Percentiles rank a stretch among this genome's conserved stretches.
phyloP scores from a whole-genome alignment of 2,329 filamentous ascomycete species.

The Microcyclosporella mali region DNA sequence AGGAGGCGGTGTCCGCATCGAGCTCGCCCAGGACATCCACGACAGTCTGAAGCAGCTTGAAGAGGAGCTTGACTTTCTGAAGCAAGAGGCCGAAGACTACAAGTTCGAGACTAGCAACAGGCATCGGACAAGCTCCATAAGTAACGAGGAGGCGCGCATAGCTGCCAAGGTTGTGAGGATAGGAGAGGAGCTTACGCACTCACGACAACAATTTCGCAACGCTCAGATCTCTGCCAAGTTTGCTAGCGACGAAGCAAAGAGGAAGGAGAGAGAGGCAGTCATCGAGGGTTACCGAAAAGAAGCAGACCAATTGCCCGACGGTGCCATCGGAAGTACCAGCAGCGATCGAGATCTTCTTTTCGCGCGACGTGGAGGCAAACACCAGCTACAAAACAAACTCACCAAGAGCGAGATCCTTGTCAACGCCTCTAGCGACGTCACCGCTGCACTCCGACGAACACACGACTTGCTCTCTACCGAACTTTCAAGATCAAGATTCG shows the following conservation, averaged over 20 bases:
- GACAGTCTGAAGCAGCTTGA: constrained; percentile 70
- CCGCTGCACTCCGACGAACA: constrained; percentile 72
- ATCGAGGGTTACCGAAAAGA: constrained; percentile 18
- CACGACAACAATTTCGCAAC: constrained; percentile 66
- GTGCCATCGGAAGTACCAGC: constrained; percentile 22
- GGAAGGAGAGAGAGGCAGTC: constrained; percentile 60
- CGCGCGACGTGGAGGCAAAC: constrained; percentile 27
- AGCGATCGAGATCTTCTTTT: constrained; percentile 33
- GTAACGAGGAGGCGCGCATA: constrained; percentile 54
- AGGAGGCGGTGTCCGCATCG: constrained; percentile 52
- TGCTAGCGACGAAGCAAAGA: constrained; percentile 65
- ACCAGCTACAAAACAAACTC: constrained; percentile 42
- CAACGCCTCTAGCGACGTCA: constrained; percentile 75
- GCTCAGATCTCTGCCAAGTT: constrained; percentile 75
- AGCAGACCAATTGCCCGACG: constrained; percentile 36
- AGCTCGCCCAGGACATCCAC: constrained; percentile 75
- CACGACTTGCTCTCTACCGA: constrained; percentile 82
- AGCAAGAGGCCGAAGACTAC: constrained; percentile 70
- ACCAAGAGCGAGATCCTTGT: constrained; percentile 68
- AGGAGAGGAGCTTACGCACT: constrained; percentile 62
- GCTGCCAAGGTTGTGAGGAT: constrained; percentile 61
- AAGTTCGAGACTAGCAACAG: constrained; percentile 38
- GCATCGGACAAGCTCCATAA: constrained; percentile 48
- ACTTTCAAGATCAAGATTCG: constrained; percentile 79
- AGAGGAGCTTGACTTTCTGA: constrained; percentile 74